These are phyloP conservation scores for Wickerhamomyces chaumierensis DNA, from an alignment of 805 yeast species.

Conservation along the genomic window DNA sequence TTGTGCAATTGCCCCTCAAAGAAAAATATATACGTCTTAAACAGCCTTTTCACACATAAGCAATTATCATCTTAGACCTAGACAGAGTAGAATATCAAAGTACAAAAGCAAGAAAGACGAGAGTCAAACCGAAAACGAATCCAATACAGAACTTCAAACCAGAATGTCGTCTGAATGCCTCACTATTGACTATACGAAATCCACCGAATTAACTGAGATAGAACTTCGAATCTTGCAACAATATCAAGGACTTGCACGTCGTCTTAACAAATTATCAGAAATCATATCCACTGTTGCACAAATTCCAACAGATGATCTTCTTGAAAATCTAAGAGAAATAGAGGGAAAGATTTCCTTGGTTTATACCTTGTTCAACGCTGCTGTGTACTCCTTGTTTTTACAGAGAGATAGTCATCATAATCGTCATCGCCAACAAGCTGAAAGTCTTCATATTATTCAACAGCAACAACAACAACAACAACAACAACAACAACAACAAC, in stretches of 20 bases:
- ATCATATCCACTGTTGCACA: conserved; percentile 14
- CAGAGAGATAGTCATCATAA: conserved; percentile 28
- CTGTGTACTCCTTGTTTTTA: conserved; percentile 53
- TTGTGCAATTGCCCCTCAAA: no score
- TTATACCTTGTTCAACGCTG: conserved; percentile 55
- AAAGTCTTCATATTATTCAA: no score
- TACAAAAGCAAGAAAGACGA: no score
- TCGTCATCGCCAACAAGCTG: no score
- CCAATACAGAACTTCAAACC: no score
- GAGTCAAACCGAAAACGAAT: no score
- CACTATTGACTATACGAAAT: conserved; percentile 13
- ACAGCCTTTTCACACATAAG: no score
- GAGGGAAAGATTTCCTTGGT: conserved; percentile 57
- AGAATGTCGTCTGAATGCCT: conserved; percentile 7
- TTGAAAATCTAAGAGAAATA: conserved; percentile 43
- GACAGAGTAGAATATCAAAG: no score
- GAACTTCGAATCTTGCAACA: conserved; percentile 27
- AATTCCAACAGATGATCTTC: conserved; percentile 21
- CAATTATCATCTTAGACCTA: no score
- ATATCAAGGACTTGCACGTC: conserved; percentile 26
- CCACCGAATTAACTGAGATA: conserved; percentile 20
- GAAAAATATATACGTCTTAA: no score
- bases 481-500: no score
- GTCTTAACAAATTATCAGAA: conserved; percentile 18
- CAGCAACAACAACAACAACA: no score